Conservation (phyloP, 2,329 filamentous ascomycete species). For the Penicillium occitanis region DNA sequence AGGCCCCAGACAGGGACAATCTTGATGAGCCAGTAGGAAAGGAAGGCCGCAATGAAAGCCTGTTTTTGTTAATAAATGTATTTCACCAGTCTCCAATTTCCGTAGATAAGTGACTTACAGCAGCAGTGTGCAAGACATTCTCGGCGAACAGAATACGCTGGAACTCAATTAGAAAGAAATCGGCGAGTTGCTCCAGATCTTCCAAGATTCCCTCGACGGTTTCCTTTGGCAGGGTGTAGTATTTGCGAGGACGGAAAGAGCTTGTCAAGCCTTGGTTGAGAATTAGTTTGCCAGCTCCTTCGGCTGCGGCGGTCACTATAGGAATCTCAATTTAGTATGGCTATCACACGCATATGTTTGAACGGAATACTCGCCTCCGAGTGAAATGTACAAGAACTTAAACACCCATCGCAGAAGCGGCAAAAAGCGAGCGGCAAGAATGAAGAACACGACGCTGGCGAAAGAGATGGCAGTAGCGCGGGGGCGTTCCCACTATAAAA, state of each 20-base stretch:
- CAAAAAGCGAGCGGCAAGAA: constrained; percentile 63
- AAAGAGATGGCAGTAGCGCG: constrained; percentile 63
- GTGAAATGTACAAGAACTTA: constrained; percentile 58
- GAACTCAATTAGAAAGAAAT: constrained; percentile 68
- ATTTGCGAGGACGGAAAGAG: constrained; percentile 62
- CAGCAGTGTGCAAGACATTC: constrained; percentile 61
- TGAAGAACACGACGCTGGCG: constrained; percentile 55
- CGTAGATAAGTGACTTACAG: constrained; percentile 47
- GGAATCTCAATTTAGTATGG: neutral
- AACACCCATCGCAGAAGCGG: constrained; percentile 62
- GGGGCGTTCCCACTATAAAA: constrained; percentile 61
- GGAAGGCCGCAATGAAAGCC: constrained; percentile 60
- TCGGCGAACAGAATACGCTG: constrained; percentile 66
- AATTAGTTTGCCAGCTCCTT: constrained; percentile 56
- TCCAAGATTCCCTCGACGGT: constrained; percentile 61
- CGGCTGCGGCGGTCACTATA: constrained; percentile 53
- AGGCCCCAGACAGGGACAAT: constrained; percentile 66
- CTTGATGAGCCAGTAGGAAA: constrained; percentile 65
- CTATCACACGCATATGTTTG: neutral
- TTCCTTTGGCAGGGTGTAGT: constrained; percentile 66
- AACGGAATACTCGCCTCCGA: constrained; percentile 52
- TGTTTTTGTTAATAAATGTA: constrained; percentile 29
- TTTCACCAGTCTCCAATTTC: constrained; percentile 17
- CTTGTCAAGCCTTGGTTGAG: constrained; percentile 60
- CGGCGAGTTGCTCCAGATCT: constrained; percentile 63